Evolutionary conservation across 768 basidiomycete species (phyloP).

Genomic region (Rhizopogon roseolus): DNA sequence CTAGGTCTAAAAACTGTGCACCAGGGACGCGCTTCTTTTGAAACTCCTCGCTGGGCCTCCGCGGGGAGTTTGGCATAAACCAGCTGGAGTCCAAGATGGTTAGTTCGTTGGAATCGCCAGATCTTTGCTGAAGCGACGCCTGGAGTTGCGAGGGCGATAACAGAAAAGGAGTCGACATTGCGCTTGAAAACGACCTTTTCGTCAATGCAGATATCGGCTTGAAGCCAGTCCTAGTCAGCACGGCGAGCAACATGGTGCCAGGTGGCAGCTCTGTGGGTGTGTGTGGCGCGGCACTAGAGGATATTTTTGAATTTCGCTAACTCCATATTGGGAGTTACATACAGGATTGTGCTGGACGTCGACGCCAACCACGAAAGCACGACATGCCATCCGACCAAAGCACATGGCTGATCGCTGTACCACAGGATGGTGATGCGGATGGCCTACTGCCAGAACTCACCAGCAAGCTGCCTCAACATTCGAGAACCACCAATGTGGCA

Average conservation of each 20-base stretch:
- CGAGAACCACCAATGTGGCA: constrained; percentile 51
- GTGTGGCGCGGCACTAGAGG: too few species aligned
- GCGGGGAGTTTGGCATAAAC: constrained; percentile 89
- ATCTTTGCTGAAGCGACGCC: constrained; percentile 25
- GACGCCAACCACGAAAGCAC: constrained; percentile 5
- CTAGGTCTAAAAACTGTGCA: constrained; percentile 75
- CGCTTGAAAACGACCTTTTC: constrained; percentile 34
- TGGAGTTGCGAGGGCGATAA: constrained; percentile 47
- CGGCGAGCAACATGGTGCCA: constrained; percentile 4
- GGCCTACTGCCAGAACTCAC: constrained; percentile 62
- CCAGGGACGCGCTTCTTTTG: constrained; percentile 59
- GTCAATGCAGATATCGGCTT: not conserved
- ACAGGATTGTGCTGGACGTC: not conserved
- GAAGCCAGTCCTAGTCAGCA: constrained; percentile 5
- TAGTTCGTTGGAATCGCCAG: constrained; percentile 14
- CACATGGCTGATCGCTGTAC: constrained; percentile 89
- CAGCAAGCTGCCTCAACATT: constrained; percentile 56
- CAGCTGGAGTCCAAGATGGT: constrained; percentile 74
- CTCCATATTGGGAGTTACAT: constrained; percentile 7
- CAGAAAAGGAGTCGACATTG: constrained; percentile 38
- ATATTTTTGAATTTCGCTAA: too few species aligned
- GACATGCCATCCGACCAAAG: constrained; percentile 93
- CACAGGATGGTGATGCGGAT: constrained; percentile 82
- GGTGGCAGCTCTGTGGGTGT: too few species aligned
- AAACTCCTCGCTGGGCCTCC: constrained; percentile 70